A percentile compares a stretch with the other conserved stretches of the same genome.
Evolutionary conservation across 73 alveolate genomes (phyloP).

Genomic region (Urostyla sp.): DNA sequence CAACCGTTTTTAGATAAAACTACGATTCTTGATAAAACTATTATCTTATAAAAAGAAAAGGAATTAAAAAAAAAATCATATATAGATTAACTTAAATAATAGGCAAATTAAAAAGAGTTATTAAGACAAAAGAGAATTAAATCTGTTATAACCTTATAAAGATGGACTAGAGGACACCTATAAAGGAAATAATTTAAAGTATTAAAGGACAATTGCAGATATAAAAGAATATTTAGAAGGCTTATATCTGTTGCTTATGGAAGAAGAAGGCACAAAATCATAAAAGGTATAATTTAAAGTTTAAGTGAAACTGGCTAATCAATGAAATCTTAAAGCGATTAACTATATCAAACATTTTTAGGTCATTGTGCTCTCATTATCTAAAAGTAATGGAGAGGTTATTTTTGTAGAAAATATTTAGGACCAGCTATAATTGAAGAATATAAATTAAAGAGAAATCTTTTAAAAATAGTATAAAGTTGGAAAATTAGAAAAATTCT

Average conservation of each 20-base stretch:
- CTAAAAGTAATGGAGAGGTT: conserved; percentile 57
- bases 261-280: background rate
- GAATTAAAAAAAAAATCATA: conserved; percentile 15
- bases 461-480: conserved; percentile 27
- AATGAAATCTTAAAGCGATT: background rate
- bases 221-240: conserved; percentile 53
- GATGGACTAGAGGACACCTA: conserved; percentile 4
- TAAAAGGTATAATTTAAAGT: background rate
- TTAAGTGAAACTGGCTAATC: background rate
- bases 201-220: conserved; percentile 18
- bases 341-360: conserved; percentile 25
- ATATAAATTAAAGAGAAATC: background rate
- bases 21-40: too few species aligned
- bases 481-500: conserved; percentile 47
- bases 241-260: conserved; percentile 50
- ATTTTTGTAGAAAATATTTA: conserved; percentile 23
- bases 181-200: background rate
- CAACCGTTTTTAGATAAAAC: too few species aligned
- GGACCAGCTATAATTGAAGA: background rate
- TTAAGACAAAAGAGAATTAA: background rate
- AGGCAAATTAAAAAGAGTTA: conserved; percentile 15
- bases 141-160: conserved; percentile 9
- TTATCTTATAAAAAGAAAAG: background rate
- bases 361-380: conserved; percentile 53
- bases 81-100: background rate